Conservation (phyloP, 2,329 filamentous ascomycete genomes). For the Berkeleyomyces basicola region DNA sequence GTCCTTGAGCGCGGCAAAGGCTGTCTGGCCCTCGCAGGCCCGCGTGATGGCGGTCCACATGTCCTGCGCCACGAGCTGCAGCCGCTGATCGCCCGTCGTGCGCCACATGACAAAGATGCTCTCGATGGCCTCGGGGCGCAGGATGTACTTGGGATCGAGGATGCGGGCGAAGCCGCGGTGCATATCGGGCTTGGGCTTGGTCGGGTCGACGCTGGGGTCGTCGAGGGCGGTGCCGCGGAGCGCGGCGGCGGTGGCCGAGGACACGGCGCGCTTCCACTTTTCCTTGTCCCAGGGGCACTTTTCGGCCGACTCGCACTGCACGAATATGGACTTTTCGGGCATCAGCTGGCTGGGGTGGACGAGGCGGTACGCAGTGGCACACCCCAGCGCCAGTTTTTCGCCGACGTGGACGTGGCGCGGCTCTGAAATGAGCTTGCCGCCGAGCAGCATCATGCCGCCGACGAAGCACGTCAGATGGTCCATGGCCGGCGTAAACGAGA, state of each 20-base stretch:
- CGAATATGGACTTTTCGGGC: conserved; percentile 40
- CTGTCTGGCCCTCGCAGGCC: conserved; percentile 43
- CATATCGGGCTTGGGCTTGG: conserved; percentile 18
- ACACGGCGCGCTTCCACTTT: conserved; percentile 18
- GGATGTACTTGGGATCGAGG: conserved; percentile 41
- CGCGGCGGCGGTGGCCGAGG: conserved; percentile 18
- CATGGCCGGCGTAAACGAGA: conserved; percentile 21
- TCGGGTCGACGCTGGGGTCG: background rate
- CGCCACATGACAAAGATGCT: conserved; percentile 65
- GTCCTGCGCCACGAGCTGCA: conserved; percentile 53
- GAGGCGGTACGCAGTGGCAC: conserved; percentile 44
- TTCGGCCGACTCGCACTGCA: conserved; percentile 24
- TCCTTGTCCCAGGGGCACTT: conserved; percentile 21
- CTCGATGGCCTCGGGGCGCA: conserved; percentile 66
- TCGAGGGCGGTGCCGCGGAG: background rate
- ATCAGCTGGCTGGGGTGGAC: conserved; percentile 41
- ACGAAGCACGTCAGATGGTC: conserved; percentile 50
- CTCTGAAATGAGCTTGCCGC: conserved; percentile 37
- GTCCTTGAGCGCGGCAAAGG: conserved; percentile 49
- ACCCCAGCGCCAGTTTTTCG: conserved; percentile 43
- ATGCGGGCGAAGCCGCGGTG: conserved; percentile 39
- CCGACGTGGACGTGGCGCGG: conserved; percentile 40
- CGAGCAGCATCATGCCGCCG: conserved; percentile 48
- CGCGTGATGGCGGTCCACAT: conserved; percentile 53
- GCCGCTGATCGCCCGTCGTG: conserved; percentile 48